These are phyloP conservation scores for Yamadazyma sp. DNA, from an alignment of 1,139 yeast species.

Conservation along the genomic window DNA sequence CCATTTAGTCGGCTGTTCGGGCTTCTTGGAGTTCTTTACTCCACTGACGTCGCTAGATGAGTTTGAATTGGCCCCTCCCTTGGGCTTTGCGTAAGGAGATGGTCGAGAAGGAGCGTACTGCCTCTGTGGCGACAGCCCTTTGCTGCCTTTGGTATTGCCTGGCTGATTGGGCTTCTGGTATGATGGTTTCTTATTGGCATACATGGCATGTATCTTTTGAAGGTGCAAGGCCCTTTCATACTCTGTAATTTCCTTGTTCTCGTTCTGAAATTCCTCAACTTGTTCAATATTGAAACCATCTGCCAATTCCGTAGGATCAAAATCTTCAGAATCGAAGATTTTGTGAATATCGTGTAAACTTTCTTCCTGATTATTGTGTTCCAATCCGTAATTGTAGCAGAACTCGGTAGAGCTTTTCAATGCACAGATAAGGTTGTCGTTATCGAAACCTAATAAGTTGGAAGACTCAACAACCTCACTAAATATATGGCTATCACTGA, in stretches of 20 bases:
- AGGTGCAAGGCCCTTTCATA: constrained; percentile 14
- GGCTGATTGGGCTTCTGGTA: background rate
- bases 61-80: background rate
- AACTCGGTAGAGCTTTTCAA: constrained; percentile 26
- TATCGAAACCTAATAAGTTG: constrained; percentile 18
- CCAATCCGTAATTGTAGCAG: constrained; percentile 27
- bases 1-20: background rate
- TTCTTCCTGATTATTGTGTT: constrained; percentile 8
- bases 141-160: background rate
- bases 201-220: constrained; percentile 7
- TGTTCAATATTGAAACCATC: constrained; percentile 11
- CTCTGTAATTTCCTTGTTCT: constrained; percentile 11
- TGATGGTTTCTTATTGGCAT: background rate
- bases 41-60: background rate
- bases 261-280: constrained; percentile 11
- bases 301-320: constrained; percentile 3
- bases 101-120: background rate
- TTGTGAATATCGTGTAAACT: constrained; percentile 7
- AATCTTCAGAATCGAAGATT: constrained; percentile 11
- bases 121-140: background rate
- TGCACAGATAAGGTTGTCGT: constrained; percentile 37
- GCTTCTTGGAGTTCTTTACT: background rate
- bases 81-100: background rate
- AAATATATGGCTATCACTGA: constrained; percentile 18
- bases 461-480: constrained; percentile 14